A percentile compares a stretch with the other conserved stretches of the same genome.
These are phyloP conservation scores for Lepiota venenata DNA, from an alignment of 768 basidiomycete genomes.

Conservation along the genomic window DNA sequence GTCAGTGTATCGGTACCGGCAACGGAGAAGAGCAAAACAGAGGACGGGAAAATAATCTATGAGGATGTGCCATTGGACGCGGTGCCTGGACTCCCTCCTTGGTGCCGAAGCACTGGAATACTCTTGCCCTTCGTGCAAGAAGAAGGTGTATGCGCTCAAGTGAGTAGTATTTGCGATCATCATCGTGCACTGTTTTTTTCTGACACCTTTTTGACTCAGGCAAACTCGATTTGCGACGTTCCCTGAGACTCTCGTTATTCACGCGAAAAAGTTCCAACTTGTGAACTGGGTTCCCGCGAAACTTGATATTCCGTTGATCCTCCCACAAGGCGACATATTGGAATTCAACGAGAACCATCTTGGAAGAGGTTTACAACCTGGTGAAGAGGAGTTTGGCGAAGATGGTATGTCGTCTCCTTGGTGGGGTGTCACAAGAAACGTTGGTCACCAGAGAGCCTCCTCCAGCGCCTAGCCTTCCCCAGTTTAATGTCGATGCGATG, in stretches of 20 bases:
- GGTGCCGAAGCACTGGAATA: constrained; percentile 75
- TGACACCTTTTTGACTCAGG: constrained; percentile 24
- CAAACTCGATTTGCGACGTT: constrained; percentile 78
- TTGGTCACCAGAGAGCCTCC: constrained; percentile 14
- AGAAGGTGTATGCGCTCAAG: constrained; percentile 70
- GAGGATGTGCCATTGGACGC: constrained; percentile 54
- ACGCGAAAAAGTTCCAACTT: constrained; percentile 92
- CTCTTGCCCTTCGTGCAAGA: constrained; percentile 69
- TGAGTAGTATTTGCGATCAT: constrained; percentile 29
- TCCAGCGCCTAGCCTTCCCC: constrained; percentile 38
- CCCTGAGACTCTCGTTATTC: constrained; percentile 85
- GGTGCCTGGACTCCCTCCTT: constrained; percentile 59
- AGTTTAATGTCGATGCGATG: constrained; percentile 75
- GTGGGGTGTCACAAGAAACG: background rate
- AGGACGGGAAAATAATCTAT: constrained; percentile 61
- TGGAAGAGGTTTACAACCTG: constrained; percentile 65
- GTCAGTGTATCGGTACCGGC: constrained; percentile 82
- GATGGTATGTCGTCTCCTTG: constrained; percentile 31
- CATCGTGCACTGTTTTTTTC: constrained; percentile 5
- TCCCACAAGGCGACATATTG: constrained; percentile 59
- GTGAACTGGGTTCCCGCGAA: constrained; percentile 97
- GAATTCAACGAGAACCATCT: constrained; percentile 57
- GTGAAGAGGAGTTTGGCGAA: constrained; percentile 69
- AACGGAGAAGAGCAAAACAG: constrained; percentile 47
- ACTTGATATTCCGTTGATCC: constrained; percentile 86